phyloP scores from a whole-genome alignment of 2,329 filamentous ascomycete species.

The Trichophyton equinum region DNA sequence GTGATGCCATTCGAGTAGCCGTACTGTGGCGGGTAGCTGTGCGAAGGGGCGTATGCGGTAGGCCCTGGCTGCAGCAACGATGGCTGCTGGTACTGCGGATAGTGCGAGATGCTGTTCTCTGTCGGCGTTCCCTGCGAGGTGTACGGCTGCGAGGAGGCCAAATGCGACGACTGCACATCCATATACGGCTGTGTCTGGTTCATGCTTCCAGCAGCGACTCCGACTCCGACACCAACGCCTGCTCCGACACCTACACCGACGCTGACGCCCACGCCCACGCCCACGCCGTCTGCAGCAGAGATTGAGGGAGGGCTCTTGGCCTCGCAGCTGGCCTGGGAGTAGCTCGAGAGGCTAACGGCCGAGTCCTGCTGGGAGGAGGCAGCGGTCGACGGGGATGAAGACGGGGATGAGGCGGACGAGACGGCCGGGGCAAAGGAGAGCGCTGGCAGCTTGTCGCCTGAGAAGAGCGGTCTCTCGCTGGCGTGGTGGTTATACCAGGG shows the following conservation, averaged over 20 bases:
- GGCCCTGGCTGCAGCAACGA: constrained; percentile 61
- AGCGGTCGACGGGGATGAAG: not conserved
- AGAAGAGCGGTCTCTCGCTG: constrained; percentile 51
- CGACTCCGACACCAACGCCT: not conserved
- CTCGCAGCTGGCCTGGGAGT: constrained; percentile 35
- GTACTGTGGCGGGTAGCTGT: constrained; percentile 52
- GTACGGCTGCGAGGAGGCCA: constrained; percentile 64
- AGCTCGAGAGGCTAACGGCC: constrained; percentile 44
- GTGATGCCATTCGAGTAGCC: constrained; percentile 64
- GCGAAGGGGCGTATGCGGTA: constrained; percentile 51
- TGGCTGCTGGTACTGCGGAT: constrained; percentile 63
- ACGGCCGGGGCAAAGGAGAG: constrained; percentile 48
- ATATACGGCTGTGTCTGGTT: constrained; percentile 71
- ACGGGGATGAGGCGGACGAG: constrained; percentile 25
- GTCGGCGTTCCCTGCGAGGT: constrained; percentile 66
- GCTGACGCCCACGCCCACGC: constrained; percentile 27
- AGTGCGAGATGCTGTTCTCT: constrained; percentile 56
- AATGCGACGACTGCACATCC: constrained; percentile 67
- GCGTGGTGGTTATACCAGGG: constrained; percentile 58
- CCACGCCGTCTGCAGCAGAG: constrained; percentile 38
- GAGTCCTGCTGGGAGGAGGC: constrained; percentile 52
- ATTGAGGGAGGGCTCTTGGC: constrained; percentile 62
- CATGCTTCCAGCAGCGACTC: constrained; percentile 45
- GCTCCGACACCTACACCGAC: constrained; percentile 11
- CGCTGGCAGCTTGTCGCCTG: constrained; percentile 61